Evolutionary conservation across 148 eudicot species (phyloP), one percentile per base, ranked within the genome.

Genomic region (Cornus suecica): DNA sequence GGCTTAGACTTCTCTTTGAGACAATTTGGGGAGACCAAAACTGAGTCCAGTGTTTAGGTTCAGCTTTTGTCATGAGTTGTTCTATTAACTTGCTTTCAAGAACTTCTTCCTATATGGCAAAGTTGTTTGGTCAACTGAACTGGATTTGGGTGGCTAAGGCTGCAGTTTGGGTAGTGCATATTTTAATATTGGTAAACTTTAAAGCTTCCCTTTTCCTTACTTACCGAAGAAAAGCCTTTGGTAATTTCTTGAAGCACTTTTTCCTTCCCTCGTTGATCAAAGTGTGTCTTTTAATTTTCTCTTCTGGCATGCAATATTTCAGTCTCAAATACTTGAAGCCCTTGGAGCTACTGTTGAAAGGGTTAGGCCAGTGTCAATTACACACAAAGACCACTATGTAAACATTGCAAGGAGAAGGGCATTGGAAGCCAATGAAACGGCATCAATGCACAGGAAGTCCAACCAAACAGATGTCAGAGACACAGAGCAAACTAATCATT

Each of bases 361-460:
- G 78, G 99, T 95, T 29, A 95, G 99, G 74, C 99, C 99, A 52
- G 99, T 95, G 74, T 95, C 99, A 63, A 95, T 95, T 63, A 95
- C 97, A 1, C 99, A 95, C 78, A 85, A 60, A 81, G 99, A 95
- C 73, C 99, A 95, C 86, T 95, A 79, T 73, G 99, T 95, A 41
- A 92, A 95, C 71, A 80, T 95, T 71, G 99, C 99, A 66, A 83
- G 93, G 78, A 90, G 99, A 84, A 86, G 97, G 74, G 99, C 99
- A 54, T 68, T 82, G 60, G 97, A 91, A 84, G 97, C 97, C 32
- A 88, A 88, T 87, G 92, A 86, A 70, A 64, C 76, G 71, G 91
- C 96, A 64, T 75, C 83, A 58, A 72, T 77, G 82, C 81, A 72
- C 60, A 73, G 64, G 56, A 71, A 58, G 13, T 56, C 56, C 30